Evolutionary conservation across 2,329 filamentous ascomycete genomes (phyloP), one percentile per base, ranked within the genome.

Genomic region (Penicillium hordei): DNA sequence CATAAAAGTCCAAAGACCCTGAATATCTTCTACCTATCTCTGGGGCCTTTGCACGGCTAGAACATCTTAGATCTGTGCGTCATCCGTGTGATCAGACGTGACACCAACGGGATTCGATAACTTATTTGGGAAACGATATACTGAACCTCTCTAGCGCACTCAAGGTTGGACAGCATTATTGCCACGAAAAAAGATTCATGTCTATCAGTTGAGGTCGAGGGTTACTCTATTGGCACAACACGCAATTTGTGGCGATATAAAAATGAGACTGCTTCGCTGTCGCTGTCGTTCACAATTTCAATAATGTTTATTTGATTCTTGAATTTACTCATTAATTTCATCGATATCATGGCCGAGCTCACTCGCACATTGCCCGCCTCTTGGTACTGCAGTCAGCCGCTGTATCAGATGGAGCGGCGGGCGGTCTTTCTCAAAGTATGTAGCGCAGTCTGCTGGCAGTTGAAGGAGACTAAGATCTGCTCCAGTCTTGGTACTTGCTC

Each of bases 401-500:
- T 83, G 10, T 82, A 82, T 68, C 76, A 81, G 46, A 73, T 83
- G 52, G 80, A 82, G 66, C 72, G 78, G 45, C 71, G 77, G 49
- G 79, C 79, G 6, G 78, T 83, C 10, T 82, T 82, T 62, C 55
- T 79, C 45, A 82, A 81, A 65, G 78, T 77, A 64, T 56, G 58
- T 42, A 15, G 17, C 34, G 10, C 12, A n/a, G 4, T 31, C 10
- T 31, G 13, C 2, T 33, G 0, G 36, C 1, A 49, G 29, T 29
- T 8, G 17, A 21, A 21, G 2, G 17, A 51, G 17, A 29, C 43
- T 65, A 59, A 64, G 6, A 58, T 5, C n/a, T 44, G 38, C 21
- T 45, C 42, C 46, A 82, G 79, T 76, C 79, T 36, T 83, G 81
- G 81, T 82, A 82, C 67, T 72, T 83, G 27, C 72, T 83, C 1